A percentile compares a stretch with the other conserved stretches of the same genome.
These are phyloP conservation scores for Irpex sp. DNA, from an alignment of 1,284 basidiomycete species.

Conservation along the genomic window DNA sequence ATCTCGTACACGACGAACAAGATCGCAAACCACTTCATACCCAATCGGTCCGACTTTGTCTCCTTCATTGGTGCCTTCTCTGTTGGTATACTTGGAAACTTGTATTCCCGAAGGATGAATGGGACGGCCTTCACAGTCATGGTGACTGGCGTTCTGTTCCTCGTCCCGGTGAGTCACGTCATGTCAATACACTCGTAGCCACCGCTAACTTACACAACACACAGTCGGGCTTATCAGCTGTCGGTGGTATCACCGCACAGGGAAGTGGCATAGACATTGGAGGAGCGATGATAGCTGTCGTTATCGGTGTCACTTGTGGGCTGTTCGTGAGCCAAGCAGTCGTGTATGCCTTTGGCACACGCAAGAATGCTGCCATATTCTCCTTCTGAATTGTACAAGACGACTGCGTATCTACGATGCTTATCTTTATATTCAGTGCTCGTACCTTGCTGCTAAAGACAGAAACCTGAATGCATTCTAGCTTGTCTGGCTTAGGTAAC, in stretches of 20 bases:
- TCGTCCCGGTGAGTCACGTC: slow-evolving; percentile 63
- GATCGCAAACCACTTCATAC: slow-evolving; percentile 78
- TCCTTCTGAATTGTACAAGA: slow-evolving; percentile 48
- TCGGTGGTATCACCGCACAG: slow-evolving; percentile 71
- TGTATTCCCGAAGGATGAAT: slow-evolving; percentile 81
- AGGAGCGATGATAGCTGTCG: slow-evolving; percentile 82
- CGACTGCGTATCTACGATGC: background rate
- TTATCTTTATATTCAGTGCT: background rate
- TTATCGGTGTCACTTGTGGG: slow-evolving; percentile 89
- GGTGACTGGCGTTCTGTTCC: slow-evolving; percentile 82
- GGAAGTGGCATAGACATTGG: slow-evolving; percentile 71
- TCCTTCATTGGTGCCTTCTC: slow-evolving; percentile 85
- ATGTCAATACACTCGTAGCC: background rate
- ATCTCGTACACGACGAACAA: slow-evolving; percentile 74
- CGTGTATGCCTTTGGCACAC: slow-evolving; percentile 79
- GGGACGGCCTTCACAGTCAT: slow-evolving; percentile 88
- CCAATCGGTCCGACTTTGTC: slow-evolving; percentile 80
- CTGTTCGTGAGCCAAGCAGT: slow-evolving; percentile 83
- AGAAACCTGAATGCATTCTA: background rate
- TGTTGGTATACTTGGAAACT: slow-evolving; percentile 75
- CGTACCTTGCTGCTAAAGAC: background rate
- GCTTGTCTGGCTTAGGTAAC: background rate
- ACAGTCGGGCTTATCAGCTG: slow-evolving; percentile 81
- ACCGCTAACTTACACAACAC: slow-evolving; percentile 9
- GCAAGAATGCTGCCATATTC: slow-evolving; percentile 80